phyloP scores from a whole-genome alignment of 208 protist species.

The Acanthamoeba lenticulata region DNA sequence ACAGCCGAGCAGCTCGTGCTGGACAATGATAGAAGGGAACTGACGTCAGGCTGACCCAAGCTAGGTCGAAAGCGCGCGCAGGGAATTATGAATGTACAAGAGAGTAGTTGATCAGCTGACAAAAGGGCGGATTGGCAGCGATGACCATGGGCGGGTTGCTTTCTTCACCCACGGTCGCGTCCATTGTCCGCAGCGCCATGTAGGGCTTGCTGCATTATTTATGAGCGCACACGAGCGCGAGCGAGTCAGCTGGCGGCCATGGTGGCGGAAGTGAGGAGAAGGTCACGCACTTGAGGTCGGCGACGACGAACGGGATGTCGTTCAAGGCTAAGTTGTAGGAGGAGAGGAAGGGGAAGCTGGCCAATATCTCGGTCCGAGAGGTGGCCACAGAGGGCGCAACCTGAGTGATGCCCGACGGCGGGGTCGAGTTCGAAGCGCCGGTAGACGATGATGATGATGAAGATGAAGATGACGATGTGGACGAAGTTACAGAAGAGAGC shows the following conservation, averaged over 20 bases:
- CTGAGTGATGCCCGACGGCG: background rate
- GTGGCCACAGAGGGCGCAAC: background rate
- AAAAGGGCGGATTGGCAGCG: background rate
- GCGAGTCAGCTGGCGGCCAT: background rate
- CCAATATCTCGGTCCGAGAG: background rate
- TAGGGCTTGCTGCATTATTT: background rate
- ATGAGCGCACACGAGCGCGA: background rate
- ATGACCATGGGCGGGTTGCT: constrained; percentile 21
- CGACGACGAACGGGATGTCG: constrained; percentile 26
- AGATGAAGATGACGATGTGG: background rate
- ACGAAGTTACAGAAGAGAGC: background rate
- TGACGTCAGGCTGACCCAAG: background rate
- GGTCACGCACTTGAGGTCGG: background rate
- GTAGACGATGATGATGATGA: background rate
- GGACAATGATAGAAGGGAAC: background rate
- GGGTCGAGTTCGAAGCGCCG: background rate
- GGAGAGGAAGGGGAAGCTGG: constrained; percentile 40
- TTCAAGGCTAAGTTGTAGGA: background rate
- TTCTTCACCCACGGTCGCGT: background rate
- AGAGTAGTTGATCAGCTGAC: constrained; percentile 24
- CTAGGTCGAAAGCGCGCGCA: background rate
- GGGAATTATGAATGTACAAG: background rate
- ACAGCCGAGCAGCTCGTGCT: constrained; percentile 45
- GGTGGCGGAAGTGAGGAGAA: background rate
- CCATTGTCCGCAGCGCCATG: constrained; percentile 24